Base-by-base conservation (phyloP, 2,329 filamentous ascomycete genomes). In the Conoideocrella luteorostrata region DNA sequence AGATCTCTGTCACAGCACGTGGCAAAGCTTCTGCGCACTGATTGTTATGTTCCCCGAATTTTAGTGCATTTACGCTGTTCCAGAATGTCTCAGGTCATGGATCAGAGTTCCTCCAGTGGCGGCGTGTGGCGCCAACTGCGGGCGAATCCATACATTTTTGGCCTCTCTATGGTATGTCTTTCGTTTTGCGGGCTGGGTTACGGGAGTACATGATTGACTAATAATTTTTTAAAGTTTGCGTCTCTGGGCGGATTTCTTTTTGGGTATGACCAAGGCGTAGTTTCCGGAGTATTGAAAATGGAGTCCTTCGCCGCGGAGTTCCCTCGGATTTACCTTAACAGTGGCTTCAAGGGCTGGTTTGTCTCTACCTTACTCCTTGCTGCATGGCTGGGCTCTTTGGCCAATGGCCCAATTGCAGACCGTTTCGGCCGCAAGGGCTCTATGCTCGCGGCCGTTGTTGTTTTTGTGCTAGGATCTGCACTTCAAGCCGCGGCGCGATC, bases 281-380 rank as follows among this genome's bases (percentile, higher is more conserved):
- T 62, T 23, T 61, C 78, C n/a, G 84, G 84, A 20, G 77, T 89
- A 7, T 59, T 80, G 7, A 69, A 70, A 13, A 80, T 80, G 76
- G 66, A 66, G 2, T 54, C 74, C 4, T 80, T 80, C 47, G 49
- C 54, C 60, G 39, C 73, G 73, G 54, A 51, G 74, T 61, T 29
- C 11, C 7, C 30, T 24, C 30, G 10, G 4, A 33, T 3, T 4
- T 7, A n/a, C 4, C 30, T 12, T 33, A 7, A 33, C 13, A 33
- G 18, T 15, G 10, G 30, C 13, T 15, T 12, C 30, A 79, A 79
- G 53, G 77, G 76, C 13, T 80, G 75, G 76, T 57, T 81, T 5
- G 79, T 75, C 1, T 71, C 84, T 2, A 87, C 88, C 50, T 76
- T 89, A 21, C 84, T 88, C 57, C 74, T 89, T 2, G 85, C 85